Evolutionary conservation across 192 early-diverging fungal genomes (phyloP), one percentile per base, ranked within the genome.

Genomic region (Backusella tuberculispora): DNA sequence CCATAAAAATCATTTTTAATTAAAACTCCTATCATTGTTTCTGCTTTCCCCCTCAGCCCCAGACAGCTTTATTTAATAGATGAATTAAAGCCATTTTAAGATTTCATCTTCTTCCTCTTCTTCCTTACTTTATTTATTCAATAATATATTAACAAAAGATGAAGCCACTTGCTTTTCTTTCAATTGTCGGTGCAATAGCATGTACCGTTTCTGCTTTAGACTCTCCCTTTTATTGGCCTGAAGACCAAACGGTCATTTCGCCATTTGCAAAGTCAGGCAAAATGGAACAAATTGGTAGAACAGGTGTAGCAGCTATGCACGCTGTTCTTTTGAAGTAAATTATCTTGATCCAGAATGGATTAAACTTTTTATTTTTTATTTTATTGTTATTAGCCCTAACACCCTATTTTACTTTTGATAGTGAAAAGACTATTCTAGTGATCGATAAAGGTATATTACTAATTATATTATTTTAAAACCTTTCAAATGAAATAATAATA

Each of bases 231-330:
- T 73, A 56, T n/a, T 77, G 76, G 76, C 41, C 48, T 41, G 38
- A 77, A 10, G 6, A 46, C 26, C 76, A 72, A 68, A 47, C 53
- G 6, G 53, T 70, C 34, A 24, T 64, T 15, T 70, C 79, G 8
- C 47, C 72, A 34, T 70, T 68, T 40, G 44, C 43, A 68, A 44
- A 47, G 34, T 65, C 72, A 21, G 79, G 79, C 14, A 81, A 69
- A 64, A 81, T 81, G 75, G 72, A 74, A 13, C 72, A 76, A 34
- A 69, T 42, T 8, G 83, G 85, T 6, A 47, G 74, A 4, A 84
- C 87, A 9, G 85, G 84, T 46, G 87, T 86, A 0, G 72, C 85
- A 1, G 87, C 87, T 2, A 85, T 86, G 80, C 87, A 88, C 45
- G 77, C 84, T 60, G 76, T 80, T 10, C 78, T 88, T 3, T 77